Base-by-base conservation (phyloP, 306 rosid genomes). In the Dryas drummondii region DNA sequence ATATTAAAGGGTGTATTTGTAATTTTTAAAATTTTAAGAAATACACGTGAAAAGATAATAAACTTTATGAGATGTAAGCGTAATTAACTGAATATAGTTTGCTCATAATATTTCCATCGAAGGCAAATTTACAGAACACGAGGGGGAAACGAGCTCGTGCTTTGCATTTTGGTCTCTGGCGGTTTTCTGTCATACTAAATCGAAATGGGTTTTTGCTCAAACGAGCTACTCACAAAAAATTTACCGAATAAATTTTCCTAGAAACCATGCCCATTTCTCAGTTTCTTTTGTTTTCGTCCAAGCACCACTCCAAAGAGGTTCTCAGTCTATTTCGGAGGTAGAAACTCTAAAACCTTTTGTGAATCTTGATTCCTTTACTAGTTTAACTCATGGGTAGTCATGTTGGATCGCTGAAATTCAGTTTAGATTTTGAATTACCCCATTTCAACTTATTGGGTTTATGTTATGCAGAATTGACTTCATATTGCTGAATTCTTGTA, bases 261-360 rank as follows among this genome's bases (percentile, higher is more conserved):
- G 70, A 3, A n/a, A 79, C 42, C 69, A 91, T 93, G 97, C 78
- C 82, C 76, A 15, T 81, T 77, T 81, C 78, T 56, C 89, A 93
- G 54, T 86, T 88, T 73, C 44, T 81, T 66, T 79, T 72, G 76
- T 82, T 49, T 51, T 82, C 85, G 32, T 77, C 90, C 79, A 82
- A 74, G 44, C 85, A 56, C 71, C 86, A 79, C 79, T 82, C 78
- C 26, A 54, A 9, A 2, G 79, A 84, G 59, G 70, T 81, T 74
- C 78, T 81, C 70, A 46, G 76, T 85, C 68, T 87, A 74, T 81
- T 93, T 73, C 84, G 78, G 10, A 91, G 96, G 98, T 91, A 42
- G 45, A 58, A 53, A 68, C 26, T 78, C 65, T 72, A 48, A 59
- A 69, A 70, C 68, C 74, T 80, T 52, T 51, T 50, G 5, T 15